Evolutionary conservation across 2,329 filamentous ascomycete species (phyloP).

Genomic region (Massarina eburnea): DNA sequence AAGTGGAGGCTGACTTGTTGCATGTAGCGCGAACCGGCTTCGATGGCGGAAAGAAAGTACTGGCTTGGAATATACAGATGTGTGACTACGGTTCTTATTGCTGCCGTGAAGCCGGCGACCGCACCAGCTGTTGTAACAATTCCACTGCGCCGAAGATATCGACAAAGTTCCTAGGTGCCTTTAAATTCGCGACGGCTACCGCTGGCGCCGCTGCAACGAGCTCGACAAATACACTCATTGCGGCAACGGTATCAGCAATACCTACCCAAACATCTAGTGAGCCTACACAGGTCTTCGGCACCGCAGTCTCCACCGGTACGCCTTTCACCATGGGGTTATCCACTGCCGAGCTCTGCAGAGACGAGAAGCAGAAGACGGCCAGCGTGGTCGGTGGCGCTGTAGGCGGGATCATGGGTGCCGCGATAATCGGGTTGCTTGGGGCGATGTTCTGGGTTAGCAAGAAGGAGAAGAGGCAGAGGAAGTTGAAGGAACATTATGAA

Average conservation of each 20-base stretch:
- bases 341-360: slow-evolving; percentile 1
- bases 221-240: not conserved
- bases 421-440: slow-evolving; percentile 17
- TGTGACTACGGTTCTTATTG: slow-evolving; percentile 40
- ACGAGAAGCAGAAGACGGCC: slow-evolving; percentile 22
- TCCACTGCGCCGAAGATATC: slow-evolving; percentile 24
- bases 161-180: slow-evolving; percentile 23
- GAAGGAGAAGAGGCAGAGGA: slow-evolving; percentile 33
- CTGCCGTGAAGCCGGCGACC: slow-evolving; percentile 30
- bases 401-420: slow-evolving; percentile 25
- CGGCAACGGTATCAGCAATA: slow-evolving; percentile 2
- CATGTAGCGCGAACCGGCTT: slow-evolving; percentile 11
- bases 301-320: slow-evolving; percentile 11
- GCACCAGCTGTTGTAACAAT: slow-evolving; percentile 33
- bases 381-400: slow-evolving; percentile 26
- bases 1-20: slow-evolving; percentile 7
- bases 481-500: slow-evolving; percentile 28
- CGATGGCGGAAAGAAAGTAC: slow-evolving; percentile 16
- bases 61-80: slow-evolving; percentile 38
- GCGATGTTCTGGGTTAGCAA: slow-evolving; percentile 27
- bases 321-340: slow-evolving; percentile 4
- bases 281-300: slow-evolving; percentile 11
- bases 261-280: slow-evolving; percentile 3
- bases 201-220: slow-evolving; percentile 1
- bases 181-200: slow-evolving; percentile 20